Evolutionary conservation across 1,139 yeast genomes (phyloP), one percentile per base, ranked within the genome.

Genomic region (Pichia sp.): DNA sequence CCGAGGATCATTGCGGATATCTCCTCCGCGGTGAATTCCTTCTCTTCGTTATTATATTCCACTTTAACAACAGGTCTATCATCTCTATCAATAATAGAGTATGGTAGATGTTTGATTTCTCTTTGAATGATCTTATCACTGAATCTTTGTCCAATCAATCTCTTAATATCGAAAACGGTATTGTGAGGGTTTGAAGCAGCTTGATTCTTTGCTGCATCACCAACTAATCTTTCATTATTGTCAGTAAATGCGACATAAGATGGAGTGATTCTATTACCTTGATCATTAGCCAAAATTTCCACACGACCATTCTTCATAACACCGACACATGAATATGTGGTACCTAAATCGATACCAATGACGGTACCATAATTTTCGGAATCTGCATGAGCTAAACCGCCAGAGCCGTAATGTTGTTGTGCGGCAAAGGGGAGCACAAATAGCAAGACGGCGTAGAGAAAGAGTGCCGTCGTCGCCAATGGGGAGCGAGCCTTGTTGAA

Each of bases 181-280:
- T 85, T 84, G 45, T 63, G 56, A 30, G 87, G 87, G 59, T 84
- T 84, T 32, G 84, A 69, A 22, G 94, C 78, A 39, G 91, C 93
- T 67, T 86, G 95, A 66, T 85, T 86, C 72, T 86, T 86, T 34
- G 95, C 95, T 28, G 96, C 91, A 58, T 86, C 96, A 59, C 96
- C 96, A 48, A 86, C 88, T 49, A 86, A 73, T 63, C 94, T 78
- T 67, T 84, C 95, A 32, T 80, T 53, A 16, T 43, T 41, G 33
- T 74, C 81, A 32, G 85, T 80, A 62, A 84, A 84, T 14, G 94
- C 88, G 43, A 84, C 95, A 58, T 79, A 85, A 2, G 94, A 83
- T 27, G 96, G 95, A 33, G 96, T 86, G 53, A 85, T 86, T 69
- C 96, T 80, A 67, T 84, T 84, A 67, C 96, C 96, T 69, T 86